Conservation (phyloP, 306 rosid species). For the Prunus fruticosa region DNA sequence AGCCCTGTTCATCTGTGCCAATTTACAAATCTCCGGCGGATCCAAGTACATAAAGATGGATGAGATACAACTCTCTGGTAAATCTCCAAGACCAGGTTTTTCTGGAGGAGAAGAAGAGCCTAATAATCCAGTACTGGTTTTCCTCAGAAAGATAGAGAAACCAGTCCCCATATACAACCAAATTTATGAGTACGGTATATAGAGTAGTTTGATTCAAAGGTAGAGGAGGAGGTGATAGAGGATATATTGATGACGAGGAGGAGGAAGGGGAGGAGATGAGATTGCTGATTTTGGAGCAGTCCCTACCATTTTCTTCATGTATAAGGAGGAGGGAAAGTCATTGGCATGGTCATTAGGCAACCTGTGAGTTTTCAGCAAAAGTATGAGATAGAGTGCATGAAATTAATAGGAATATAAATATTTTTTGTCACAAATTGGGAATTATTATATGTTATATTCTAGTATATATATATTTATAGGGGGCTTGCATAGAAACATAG, state of each 20-base stretch:
- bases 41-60: slow-evolving; percentile 48
- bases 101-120: slow-evolving; percentile 11
- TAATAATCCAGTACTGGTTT: background rate
- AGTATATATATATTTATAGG: background rate
- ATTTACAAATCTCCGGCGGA: slow-evolving; percentile 69
- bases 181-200: background rate
- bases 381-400: slow-evolving; percentile 24
- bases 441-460: background rate
- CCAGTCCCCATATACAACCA: slow-evolving; percentile 50
- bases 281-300: slow-evolving; percentile 9
- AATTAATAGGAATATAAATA: background rate
- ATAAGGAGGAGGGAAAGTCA: slow-evolving; percentile 6
- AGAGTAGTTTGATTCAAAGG: slow-evolving; percentile 8
- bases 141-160: slow-evolving; percentile 32
- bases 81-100: slow-evolving; percentile 47
- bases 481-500: background rate
- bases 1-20: slow-evolving; percentile 49
- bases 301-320: slow-evolving; percentile 24
- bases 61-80: slow-evolving; percentile 71
- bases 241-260: slow-evolving; percentile 20
- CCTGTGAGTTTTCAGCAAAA: slow-evolving; percentile 1
- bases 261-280: slow-evolving; percentile 17
- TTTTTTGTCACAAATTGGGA: background rate
- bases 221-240: slow-evolving; percentile 39
- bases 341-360: background rate